Conservation (phyloP, 192 early-diverging fungal genomes). For the Helicostylum pulchrum region DNA sequence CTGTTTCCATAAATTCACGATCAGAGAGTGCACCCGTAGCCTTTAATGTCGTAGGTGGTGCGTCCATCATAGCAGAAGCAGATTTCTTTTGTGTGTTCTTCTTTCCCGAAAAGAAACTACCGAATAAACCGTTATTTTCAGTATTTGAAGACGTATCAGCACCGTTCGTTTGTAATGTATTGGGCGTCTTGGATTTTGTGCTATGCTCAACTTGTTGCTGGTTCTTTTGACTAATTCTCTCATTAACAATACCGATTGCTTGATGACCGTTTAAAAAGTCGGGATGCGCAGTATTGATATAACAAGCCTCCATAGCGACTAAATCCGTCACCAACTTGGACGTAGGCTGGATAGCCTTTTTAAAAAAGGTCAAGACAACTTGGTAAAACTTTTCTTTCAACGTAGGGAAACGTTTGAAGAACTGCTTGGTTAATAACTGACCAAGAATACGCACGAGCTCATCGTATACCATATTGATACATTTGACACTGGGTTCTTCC, state of each 20-base stretch:
- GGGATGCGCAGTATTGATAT: conserved; percentile 98
- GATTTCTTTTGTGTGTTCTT: conserved; percentile 77
- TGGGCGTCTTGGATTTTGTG: neutral
- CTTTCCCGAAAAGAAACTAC: conserved; percentile 85
- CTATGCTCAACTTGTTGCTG: neutral
- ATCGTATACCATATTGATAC: conserved; percentile 94
- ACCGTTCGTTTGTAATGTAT: conserved; percentile 9
- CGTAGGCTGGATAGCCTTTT: conserved; percentile 86
- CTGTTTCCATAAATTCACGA: conserved; percentile 96
- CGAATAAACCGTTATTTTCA: conserved; percentile 75
- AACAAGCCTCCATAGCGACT: conserved; percentile 89
- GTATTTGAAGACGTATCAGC: neutral
- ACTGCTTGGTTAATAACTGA: conserved; percentile 84
- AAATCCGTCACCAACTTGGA: conserved; percentile 94
- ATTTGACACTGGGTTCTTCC: conserved; percentile 97
- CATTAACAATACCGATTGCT: conserved; percentile 89
- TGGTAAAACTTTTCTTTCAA: conserved; percentile 91
- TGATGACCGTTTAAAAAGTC: conserved; percentile 98
- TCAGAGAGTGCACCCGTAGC: conserved; percentile 95
- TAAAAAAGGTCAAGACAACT: conserved; percentile 94
- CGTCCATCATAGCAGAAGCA: conserved; percentile 58
- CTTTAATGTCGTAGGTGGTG: conserved; percentile 89
- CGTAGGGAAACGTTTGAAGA: conserved; percentile 95
- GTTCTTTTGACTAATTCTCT: conserved; percentile 39
- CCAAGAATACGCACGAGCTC: conserved; percentile 96